Conservation (phyloP, 805 yeast genomes). For the Kodamaea sagamina region DNA sequence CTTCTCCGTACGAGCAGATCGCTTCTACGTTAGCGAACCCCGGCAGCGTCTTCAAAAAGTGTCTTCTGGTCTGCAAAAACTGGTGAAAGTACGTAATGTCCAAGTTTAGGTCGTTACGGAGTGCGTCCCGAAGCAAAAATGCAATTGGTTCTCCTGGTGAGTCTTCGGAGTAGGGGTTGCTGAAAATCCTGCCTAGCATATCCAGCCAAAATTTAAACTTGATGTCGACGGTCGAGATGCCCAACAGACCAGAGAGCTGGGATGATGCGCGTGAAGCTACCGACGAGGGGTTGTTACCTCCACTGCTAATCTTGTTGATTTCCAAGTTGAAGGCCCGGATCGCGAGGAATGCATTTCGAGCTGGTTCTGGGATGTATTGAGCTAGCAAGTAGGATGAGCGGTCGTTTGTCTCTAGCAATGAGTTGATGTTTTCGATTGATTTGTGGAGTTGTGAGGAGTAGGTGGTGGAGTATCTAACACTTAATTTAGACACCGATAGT, state of each 20-base stretch:
- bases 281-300: slow-evolving; percentile 26
- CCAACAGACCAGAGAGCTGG: slow-evolving; percentile 32
- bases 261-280: slow-evolving; percentile 33
- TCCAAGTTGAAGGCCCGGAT: slow-evolving; percentile 67
- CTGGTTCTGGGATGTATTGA: slow-evolving; percentile 67
- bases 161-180: slow-evolving; percentile 30
- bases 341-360: slow-evolving; percentile 63
- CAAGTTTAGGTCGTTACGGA: slow-evolving; percentile 50
- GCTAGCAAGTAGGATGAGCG: slow-evolving; percentile 65
- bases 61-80: slow-evolving; percentile 58
- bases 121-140: slow-evolving; percentile 54
- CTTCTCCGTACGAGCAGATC: slow-evolving; percentile 78
- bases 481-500: neutral
- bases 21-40: slow-evolving; percentile 50
- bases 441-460: slow-evolving; percentile 26
- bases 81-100: slow-evolving; percentile 59
- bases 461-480: neutral
- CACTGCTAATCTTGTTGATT: slow-evolving; percentile 49
- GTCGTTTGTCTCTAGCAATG: slow-evolving; percentile 51
- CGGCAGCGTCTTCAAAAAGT: slow-evolving; percentile 49
- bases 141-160: slow-evolving; percentile 64
- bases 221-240: slow-evolving; percentile 47
- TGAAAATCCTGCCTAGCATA: slow-evolving; percentile 49
- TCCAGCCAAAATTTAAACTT: slow-evolving; percentile 79
- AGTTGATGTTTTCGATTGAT: slow-evolving; percentile 47